Evolutionary conservation across 2,329 filamentous ascomycete species (phyloP), one percentile per base, ranked within the genome.

Genomic region (Akanthomyces lecanii): DNA sequence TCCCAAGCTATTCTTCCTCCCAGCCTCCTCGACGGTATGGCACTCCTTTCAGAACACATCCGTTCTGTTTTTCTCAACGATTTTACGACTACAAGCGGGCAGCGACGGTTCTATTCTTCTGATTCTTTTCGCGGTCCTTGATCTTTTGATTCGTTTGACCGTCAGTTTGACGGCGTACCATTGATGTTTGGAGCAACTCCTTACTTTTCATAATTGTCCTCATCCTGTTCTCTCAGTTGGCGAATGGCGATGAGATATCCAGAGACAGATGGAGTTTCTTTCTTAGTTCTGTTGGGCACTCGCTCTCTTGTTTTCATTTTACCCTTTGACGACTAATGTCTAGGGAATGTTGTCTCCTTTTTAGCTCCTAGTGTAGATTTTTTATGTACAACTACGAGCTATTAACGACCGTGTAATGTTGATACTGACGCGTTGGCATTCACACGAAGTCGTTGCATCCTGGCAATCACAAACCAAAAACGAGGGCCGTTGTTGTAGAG

Each of bases 61-160:
- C 25, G 33, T 52, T 52, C 25, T 48, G 47, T 65, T 56, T 61
- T 38, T 28, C 62, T 65, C 48, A 1, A 61, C 50, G 59, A 61
- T 14, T 45, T 54, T 48, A 61, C 51, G 59, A 61, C 42, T 47
- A 40, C 51, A 55, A 61, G 59, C 59, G 51, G 42, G 59, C 51
- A 55, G 59, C 48, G 45, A 28, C 21, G 16, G 10, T 42, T 18
- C 30, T 54, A 57, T 64, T 21, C 54, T 53, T 30, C 8, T 45
- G 42, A 36, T 47, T 45, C 61, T 63, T 58, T 57, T 54, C 25
- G 50, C 59, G 28, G 60, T 33, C 63, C 30, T 55, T 47, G 3
- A 16, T 42, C 62, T 44, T 42, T 48, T 44, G n/a, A 40, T 40
- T 44, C 51, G 21, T 55, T 23, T 11, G 30, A 28, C 51, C 1